Base-by-base conservation (phyloP, 768 basidiomycete species). In the Lanmaoa rubissima region DNA sequence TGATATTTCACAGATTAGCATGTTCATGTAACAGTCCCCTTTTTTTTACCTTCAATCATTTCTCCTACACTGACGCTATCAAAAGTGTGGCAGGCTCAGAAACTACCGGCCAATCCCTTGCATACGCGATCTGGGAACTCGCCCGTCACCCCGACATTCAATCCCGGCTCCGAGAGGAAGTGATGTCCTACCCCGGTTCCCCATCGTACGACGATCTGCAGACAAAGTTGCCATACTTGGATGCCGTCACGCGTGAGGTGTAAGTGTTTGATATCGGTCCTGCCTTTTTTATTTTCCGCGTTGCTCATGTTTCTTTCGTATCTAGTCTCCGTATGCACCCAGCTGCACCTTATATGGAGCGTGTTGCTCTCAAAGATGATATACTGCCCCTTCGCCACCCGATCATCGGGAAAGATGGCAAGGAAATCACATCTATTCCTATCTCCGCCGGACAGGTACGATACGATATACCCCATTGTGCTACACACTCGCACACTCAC, bases 41-140 rank as follows among this genome's bases (percentile, higher is more conserved):
- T 9, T 12, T 8, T 12, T 40, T 17, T 11, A 9, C 12, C 9
- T 34, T 11, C 13, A 0, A 43, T 16, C 10, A 32, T 48, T 42
- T 10, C 35, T 7, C 19, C 1, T 11, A 6, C 1, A 7, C 45
- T 47, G 17, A 53, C 8, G 3, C 5, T 28, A 13, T 40, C 24
- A 28, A 56, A 41, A 54, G 56, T 35, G n/a, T 57, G 38, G 39
- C 56, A 4, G 56, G 56, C 4, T 41, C 51, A 17, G 56, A 57
- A 17, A 57, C 56, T 16, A 57, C 56, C 1, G 45, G 39, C 16
- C 56, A 57, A 39, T 39, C 56, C 14, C 56, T 57, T 2, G n/a
- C 51, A 21, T 53, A 54, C 16, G 56, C 52, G n/a, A 48, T 48
- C 17, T 57, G 56, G 52, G 52, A 57, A 28, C 52, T 57, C n/a